Percentiles rank a stretch among this genome's conserved stretches.
These are phyloP conservation scores for Colletotrichum sp. DNA, from an alignment of 2,329 filamentous ascomycete genomes.

Conservation along the genomic window DNA sequence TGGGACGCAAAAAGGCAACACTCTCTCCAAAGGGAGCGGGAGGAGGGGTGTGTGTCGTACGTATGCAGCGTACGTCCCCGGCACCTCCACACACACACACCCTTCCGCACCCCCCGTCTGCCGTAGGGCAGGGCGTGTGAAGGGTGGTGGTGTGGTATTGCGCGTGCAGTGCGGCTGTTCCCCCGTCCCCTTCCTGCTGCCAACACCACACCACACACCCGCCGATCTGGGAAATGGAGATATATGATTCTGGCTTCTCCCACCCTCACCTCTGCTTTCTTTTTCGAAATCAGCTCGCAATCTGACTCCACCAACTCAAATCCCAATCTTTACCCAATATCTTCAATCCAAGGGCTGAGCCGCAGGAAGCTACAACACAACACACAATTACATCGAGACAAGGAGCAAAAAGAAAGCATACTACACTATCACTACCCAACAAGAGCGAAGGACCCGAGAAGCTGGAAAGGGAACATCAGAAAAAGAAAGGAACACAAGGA, in stretches of 20 bases:
- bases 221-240: constrained; percentile 7
- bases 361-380: background rate
- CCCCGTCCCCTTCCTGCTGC: background rate
- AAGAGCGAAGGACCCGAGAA: background rate
- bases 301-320: background rate
- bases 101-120: background rate
- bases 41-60: background rate
- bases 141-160: background rate
- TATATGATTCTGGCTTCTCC: constrained; percentile 14
- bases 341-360: background rate
- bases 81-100: background rate
- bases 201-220: background rate
- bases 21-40: background rate
- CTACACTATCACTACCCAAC: background rate
- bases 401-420: background rate
- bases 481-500: constrained; percentile 10
- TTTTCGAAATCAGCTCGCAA: background rate
- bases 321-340: background rate
- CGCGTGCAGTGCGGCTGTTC: background rate
- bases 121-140: background rate
- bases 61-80: background rate
- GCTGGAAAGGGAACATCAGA: background rate
- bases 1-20: background rate
- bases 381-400: background rate
- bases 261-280: background rate